Evolutionary conservation across 2,329 filamentous ascomycete genomes (phyloP), one percentile per base, ranked within the genome.

Genomic region (Neofusicoccum umdonicola): DNA sequence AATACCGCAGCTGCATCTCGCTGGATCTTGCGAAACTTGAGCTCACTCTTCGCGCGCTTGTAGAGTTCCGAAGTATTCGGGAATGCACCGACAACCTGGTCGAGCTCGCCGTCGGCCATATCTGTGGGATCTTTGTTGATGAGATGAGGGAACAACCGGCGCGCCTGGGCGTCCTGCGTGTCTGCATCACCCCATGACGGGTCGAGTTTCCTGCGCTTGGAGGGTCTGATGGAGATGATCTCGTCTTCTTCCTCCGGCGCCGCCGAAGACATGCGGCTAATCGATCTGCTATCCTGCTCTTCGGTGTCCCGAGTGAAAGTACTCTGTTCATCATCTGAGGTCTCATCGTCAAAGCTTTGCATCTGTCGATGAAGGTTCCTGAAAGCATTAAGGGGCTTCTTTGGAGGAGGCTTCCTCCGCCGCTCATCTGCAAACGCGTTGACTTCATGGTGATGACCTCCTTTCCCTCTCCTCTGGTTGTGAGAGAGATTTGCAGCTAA

Each of bases 1-100:
- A 93, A 93, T 4, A 94, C 82, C 70, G 92, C 90, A 70, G 94
- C 91, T 65, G 93, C 91, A 74, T 92, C 92, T 80, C 93, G 94
- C 71, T 89, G 90, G 56, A 91, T 87, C 76, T 96, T 95, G 58
- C 90, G 86, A 52, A 89, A 85, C 67, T 76, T 77, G 62, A 77
- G 71, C 19, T 91, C 85, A 42, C 89, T 87, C 50, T 88, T 80
- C 44, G 90, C 86, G 44, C 92, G 83, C 76, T 94, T 95, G 68
- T 90, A 88, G 76, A 96, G 95, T 75, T 80, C 81, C n/a, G 82
- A 83, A 42, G 77, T 79, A 27, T 83, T 79, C 22, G 84, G 83
- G 34, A 86, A 75, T 79, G 90, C 71, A 76, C 80, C 73, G 76
- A 83, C 66, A 74, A 79, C 68, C 73, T 79, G 67, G 78, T 91